phyloP scores from a whole-genome alignment of 2,329 filamentous ascomycete genomes.

The Didymella pomorum region DNA sequence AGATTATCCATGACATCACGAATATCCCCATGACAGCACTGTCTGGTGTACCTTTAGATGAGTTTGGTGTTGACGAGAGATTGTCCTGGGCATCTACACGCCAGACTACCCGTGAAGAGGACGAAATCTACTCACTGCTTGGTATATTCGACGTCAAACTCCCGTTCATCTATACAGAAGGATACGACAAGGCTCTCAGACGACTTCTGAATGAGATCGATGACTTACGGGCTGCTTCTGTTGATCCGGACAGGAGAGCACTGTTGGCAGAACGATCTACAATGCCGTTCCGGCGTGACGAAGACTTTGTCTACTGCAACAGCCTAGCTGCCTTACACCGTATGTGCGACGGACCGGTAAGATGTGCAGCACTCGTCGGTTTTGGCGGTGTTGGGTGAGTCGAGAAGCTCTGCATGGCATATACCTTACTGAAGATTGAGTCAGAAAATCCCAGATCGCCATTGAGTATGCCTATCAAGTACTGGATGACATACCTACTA shows the following conservation, averaged over 20 bases:
- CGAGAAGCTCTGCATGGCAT: too few relatives aligned
- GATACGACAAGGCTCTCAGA: slow-evolving; percentile 4
- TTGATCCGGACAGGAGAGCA: too few relatives aligned
- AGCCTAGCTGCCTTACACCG: slow-evolving; percentile 8
- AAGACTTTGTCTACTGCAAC: slow-evolving; percentile 34
- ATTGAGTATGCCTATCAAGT: slow-evolving; percentile 7
- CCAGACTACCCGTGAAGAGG: slow-evolving; percentile 31
- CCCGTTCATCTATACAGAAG: slow-evolving; percentile 14
- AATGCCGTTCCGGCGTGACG: slow-evolving; percentile 27
- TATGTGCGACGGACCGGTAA: slow-evolving; percentile 6
- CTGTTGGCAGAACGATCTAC: too few relatives aligned
- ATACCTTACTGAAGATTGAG: too few relatives aligned
- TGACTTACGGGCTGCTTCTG: slow-evolving; percentile 26
- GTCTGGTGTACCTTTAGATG: neutral
- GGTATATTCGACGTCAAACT: slow-evolving; percentile 23
- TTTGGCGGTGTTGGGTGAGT: slow-evolving; percentile 34
- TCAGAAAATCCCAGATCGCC: slow-evolving; percentile 32
- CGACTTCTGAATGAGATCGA: neutral
- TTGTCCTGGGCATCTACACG: slow-evolving; percentile 35
- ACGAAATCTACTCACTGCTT: slow-evolving; percentile 26
- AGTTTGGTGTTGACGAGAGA: slow-evolving; percentile 25
- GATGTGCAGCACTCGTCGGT: slow-evolving; percentile 27
- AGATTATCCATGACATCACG: slow-evolving; percentile 21
- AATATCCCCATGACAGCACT: slow-evolving; percentile 20
- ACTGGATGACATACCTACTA: neutral